A percentile compares a stretch with the other conserved stretches of the same genome.
phyloP scores from a whole-genome alignment of 1,284 basidiomycete species.

The Melanopsichium pennsylvanicum region DNA sequence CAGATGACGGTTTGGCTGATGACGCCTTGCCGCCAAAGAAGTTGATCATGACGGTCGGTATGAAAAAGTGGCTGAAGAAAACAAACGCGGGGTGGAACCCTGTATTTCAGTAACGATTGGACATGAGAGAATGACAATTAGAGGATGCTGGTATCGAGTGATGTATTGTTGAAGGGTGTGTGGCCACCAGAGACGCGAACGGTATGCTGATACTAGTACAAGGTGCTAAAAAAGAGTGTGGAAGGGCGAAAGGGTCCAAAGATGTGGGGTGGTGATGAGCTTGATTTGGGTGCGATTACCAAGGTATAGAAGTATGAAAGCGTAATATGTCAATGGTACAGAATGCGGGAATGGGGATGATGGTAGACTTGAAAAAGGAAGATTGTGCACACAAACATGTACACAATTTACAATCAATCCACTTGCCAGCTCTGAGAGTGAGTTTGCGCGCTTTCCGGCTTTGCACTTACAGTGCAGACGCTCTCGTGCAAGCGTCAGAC shows the following conservation, averaged over 20 bases:
- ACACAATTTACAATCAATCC: background rate
- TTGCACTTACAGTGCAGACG: slow-evolving; percentile 2
- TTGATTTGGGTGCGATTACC: background rate
- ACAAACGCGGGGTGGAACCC: background rate
- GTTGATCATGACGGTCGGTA: slow-evolving; percentile 31
- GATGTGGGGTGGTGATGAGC: background rate
- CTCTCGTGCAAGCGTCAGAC: background rate
- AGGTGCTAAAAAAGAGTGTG: background rate
- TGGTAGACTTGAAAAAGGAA: background rate
- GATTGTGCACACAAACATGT: slow-evolving; percentile 6
- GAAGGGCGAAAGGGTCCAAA: background rate
- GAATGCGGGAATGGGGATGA: slow-evolving; percentile 1
- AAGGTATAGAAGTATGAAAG: background rate
- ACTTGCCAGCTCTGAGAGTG: no score
- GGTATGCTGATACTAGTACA: background rate
- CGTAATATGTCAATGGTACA: background rate
- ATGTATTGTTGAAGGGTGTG: background rate
- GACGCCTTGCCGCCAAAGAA: slow-evolving; percentile 37
- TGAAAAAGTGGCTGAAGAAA: no score
- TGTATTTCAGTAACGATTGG: background rate
- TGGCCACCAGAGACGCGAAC: background rate
- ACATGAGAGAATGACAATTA: background rate
- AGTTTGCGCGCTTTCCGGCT: slow-evolving; percentile 3
- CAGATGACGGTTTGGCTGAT: slow-evolving; percentile 5
- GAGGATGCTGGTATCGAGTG: no score